A percentile compares a stretch with the other conserved stretches of the same genome.
These are phyloP conservation scores for Cytospora piceae DNA, from an alignment of 2,329 filamentous ascomycete species.

Conservation along the genomic window DNA sequence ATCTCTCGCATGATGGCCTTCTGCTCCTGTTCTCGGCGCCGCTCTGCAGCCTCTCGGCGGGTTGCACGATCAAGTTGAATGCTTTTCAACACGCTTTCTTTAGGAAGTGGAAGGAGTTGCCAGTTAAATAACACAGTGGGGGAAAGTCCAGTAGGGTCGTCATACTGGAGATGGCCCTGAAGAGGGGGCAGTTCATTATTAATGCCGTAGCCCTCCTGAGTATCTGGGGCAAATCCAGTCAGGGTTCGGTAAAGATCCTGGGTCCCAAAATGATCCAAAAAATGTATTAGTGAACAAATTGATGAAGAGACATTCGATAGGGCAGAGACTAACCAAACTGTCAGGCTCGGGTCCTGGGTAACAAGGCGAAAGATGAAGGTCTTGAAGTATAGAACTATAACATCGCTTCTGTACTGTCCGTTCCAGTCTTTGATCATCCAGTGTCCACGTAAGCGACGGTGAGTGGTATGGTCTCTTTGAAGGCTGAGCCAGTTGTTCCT, in stretches of 20 bases:
- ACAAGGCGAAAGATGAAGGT: no score
- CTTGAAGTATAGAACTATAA: no score
- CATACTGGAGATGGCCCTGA: not conserved
- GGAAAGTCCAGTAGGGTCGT: not conserved
- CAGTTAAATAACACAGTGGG: not conserved
- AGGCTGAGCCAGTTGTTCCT: no score
- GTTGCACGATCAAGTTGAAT: not conserved
- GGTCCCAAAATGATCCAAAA: not conserved
- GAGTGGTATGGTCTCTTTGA: no score
- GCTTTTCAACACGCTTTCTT: not conserved
- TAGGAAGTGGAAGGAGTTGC: not conserved
- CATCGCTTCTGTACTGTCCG: no score
- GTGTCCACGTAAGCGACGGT: no score
- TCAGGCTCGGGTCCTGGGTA: no score
- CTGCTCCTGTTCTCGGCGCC: no score
- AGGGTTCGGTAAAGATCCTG: not conserved
- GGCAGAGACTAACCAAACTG: no score
- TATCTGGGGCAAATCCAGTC: not conserved
- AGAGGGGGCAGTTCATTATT: not conserved
- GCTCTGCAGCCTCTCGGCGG: not conserved
- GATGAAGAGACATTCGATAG: not conserved
- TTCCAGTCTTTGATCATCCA: no score
- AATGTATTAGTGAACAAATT: not conserved
- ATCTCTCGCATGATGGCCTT: no score
- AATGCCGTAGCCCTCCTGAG: no score